phyloP scores from a whole-genome alignment of 2,329 filamentous ascomycete genomes.

The Aspergillus glaucus region DNA sequence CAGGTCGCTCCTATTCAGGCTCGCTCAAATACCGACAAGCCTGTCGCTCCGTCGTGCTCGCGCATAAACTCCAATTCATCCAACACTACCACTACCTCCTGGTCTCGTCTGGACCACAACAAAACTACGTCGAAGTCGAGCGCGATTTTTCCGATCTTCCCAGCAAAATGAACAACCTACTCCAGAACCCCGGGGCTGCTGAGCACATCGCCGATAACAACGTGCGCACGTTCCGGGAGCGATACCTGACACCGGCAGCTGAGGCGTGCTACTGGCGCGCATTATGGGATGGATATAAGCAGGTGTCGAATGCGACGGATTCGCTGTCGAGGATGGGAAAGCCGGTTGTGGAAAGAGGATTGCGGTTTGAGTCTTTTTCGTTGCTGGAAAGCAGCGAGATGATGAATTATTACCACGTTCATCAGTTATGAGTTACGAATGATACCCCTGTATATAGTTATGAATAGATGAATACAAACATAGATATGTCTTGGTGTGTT shows the following conservation, averaged over 20 bases:
- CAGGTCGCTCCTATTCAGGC: conserved; percentile 34
- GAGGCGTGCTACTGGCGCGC: conserved; percentile 45
- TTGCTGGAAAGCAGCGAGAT: conserved; percentile 11
- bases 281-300: conserved; percentile 23
- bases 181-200: conserved; percentile 28
- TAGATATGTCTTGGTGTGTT: too few species aligned
- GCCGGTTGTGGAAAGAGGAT: conserved; percentile 1
- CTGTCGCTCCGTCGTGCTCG: conserved; percentile 37
- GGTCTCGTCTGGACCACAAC: conserved; percentile 29
- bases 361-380: conserved; percentile 17
- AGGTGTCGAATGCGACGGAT: conserved; percentile 4
- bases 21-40: conserved; percentile 27
- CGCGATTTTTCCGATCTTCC: conserved; percentile 49
- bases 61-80: conserved; percentile 38
- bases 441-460: background rate
- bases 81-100: conserved; percentile 40
- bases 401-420: conserved; percentile 3
- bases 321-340: background rate
- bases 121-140: conserved; percentile 40
- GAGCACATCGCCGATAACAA: conserved; percentile 40
- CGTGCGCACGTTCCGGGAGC: conserved; percentile 36
- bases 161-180: conserved; percentile 26
- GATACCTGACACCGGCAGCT: conserved; percentile 42
- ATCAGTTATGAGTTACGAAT: conserved; percentile 1
- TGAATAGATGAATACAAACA: too few species aligned